These are phyloP conservation scores for Botrytis aclada DNA, from an alignment of 2,329 filamentous ascomycete species.

Conservation along the genomic window DNA sequence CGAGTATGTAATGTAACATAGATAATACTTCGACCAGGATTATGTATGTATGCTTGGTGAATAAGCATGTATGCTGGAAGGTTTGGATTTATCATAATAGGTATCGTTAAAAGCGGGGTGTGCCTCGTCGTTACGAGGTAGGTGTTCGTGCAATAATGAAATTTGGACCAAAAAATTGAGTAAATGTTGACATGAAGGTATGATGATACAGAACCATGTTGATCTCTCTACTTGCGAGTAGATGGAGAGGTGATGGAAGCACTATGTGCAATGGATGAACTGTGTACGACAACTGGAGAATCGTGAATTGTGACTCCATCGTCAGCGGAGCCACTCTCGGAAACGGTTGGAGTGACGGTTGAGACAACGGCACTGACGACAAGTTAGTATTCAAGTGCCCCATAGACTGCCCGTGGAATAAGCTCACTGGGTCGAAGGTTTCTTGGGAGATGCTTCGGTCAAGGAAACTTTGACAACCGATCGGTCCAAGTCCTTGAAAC, in stretches of 20 bases:
- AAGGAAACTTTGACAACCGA: conserved; percentile 31
- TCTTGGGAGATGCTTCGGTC: conserved; percentile 31
- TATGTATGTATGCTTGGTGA: conserved; percentile 33
- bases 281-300: conserved; percentile 34
- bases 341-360: conserved; percentile 35
- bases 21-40: conserved; percentile 29
- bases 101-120: conserved; percentile 28
- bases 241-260: conserved; percentile 31
- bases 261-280: conserved; percentile 24
- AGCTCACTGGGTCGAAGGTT: conserved; percentile 33
- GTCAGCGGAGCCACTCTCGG: conserved; percentile 37
- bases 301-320: conserved; percentile 36
- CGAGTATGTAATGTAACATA: conserved; percentile 30
- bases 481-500: conserved; percentile 38
- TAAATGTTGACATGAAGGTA: conserved; percentile 22
- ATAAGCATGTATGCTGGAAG: conserved; percentile 30
- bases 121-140: conserved; percentile 23
- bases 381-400: background rate
- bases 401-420: background rate
- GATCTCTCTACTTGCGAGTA: conserved; percentile 31
- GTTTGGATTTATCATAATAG: conserved; percentile 22
- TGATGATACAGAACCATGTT: conserved; percentile 11
- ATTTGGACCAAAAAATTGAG: conserved; percentile 18
- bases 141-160: conserved; percentile 24
- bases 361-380: conserved; percentile 1